Evolutionary conservation across 306 rosid genomes (phyloP), one percentile per base, ranked within the genome.

Genomic region (Ormosia semicastrata): DNA sequence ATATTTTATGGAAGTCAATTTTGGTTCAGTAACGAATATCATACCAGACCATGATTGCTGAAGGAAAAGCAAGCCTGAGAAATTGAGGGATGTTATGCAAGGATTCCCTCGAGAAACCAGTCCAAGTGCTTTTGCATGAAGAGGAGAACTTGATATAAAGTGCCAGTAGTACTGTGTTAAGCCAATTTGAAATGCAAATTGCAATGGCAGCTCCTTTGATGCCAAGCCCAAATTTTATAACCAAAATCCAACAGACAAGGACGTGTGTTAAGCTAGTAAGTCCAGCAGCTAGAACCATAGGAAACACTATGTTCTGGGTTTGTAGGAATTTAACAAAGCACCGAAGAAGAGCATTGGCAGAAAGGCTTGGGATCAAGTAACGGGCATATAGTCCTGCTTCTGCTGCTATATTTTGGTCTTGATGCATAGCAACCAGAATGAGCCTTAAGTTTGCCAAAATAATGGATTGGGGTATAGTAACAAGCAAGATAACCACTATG

Each of bases 131-230:
- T 5, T 82, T 64, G 66, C 94, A 91, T 9, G 89, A 80, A 66
- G 97, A 66, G 60, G 94, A 92, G 76, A 82, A 64, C 78, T 74
- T 85, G 37, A 89, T 77, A 77, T 91, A 91, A 60, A 92, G 82
- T 34, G 76, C 89, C 3, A 94, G 49, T 4, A 91, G 3, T 0
- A 89, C 1, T 12, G 84, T 82, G 58, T 81, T 89, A 79, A 89
- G 59, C 96, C 97, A 94, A 78, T 62, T 75, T 14, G 98, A 91
- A 43, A 94, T 63, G 41, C 90, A 75, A 64, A 33, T 78, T 2
- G 96, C 93, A 76, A 91, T 32, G 3, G 97, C 96, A 40, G 93
- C 88, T 69, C 97, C 98, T 75, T 81, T 86, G 14, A 57, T 52
- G 44, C 91, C 94, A 65, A 88, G 89, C 46, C 85, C 91, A n/a